Conservation (phyloP, 169 alveolate genomes). For the Plasmodium fragile region DNA sequence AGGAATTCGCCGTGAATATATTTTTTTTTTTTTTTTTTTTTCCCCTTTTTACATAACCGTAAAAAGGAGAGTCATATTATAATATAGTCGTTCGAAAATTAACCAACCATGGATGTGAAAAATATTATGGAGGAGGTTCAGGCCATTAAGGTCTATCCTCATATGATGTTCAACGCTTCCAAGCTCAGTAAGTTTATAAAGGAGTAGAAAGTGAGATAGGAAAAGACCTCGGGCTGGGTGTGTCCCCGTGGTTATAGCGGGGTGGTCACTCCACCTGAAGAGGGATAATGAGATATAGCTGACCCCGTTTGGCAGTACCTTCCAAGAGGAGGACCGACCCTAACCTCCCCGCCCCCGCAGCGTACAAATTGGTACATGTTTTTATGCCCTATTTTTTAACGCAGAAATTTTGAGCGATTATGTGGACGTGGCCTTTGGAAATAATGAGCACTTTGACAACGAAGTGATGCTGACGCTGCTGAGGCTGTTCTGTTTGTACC, state of each 20-base stretch:
- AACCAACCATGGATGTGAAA: slow-evolving; percentile 29
- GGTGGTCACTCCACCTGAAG: background rate
- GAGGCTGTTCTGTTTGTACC: slow-evolving; percentile 68
- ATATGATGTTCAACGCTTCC: slow-evolving; percentile 76
- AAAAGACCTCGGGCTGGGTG: background rate
- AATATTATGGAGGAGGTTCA: slow-evolving; percentile 67
- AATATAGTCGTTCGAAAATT: background rate
- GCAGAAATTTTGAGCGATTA: slow-evolving; percentile 59
- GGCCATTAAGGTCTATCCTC: slow-evolving; percentile 66
- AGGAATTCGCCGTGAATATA: background rate
- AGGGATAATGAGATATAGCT: background rate
- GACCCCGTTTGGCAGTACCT: background rate
- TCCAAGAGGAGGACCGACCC: background rate
- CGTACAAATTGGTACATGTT: background rate
- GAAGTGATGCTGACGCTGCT: slow-evolving; percentile 68
- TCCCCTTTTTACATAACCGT: background rate
- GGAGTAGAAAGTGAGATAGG: background rate
- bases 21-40: background rate
- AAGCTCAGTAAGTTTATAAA: slow-evolving; percentile 44
- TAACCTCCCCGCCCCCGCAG: no score
- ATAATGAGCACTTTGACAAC: slow-evolving; percentile 64
- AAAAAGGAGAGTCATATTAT: background rate
- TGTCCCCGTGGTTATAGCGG: background rate
- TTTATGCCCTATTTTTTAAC: background rate
- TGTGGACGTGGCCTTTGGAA: slow-evolving; percentile 63